A percentile compares a stretch with the other conserved stretches of the same genome.
Conservation (phyloP, 106 monocot genomes). For the Phalaenopsis equestris region DNA sequence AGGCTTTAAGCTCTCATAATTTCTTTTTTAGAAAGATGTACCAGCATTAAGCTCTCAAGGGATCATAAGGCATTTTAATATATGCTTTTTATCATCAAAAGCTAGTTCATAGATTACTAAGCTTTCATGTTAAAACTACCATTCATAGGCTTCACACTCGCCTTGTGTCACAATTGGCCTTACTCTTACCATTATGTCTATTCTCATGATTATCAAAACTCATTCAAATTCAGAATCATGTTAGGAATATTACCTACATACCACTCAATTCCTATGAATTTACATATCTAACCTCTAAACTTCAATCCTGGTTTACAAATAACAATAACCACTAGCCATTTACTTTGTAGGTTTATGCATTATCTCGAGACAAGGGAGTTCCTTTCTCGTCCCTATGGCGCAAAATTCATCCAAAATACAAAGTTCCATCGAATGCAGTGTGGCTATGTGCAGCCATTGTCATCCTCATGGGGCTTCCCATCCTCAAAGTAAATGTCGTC, state of each 20-base stretch:
- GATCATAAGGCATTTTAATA: too few relatives aligned
- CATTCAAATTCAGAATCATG: not conserved
- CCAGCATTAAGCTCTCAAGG: too few relatives aligned
- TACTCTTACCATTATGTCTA: too few relatives aligned
- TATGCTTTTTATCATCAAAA: too few relatives aligned
- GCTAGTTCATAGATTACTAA: too few relatives aligned
- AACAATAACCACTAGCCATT: not conserved
- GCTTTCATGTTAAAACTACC: too few relatives aligned
- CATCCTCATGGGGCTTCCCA: conserved; percentile 62
- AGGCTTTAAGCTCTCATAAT: too few relatives aligned
- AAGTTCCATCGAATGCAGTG: conserved; percentile 72
- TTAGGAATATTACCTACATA: not conserved
- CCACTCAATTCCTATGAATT: not conserved
- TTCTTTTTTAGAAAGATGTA: too few relatives aligned
- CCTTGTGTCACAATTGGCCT: too few relatives aligned
- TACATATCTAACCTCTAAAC: too few relatives aligned
- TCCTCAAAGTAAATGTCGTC: conserved; percentile 63
- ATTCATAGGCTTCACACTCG: too few relatives aligned
- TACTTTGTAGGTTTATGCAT: conserved; percentile 52
- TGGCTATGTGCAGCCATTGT: conserved; percentile 62
- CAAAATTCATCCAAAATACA: conserved; percentile 56
- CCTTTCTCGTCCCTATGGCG: conserved; percentile 79
- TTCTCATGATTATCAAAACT: not conserved
- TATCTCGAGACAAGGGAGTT: conserved; percentile 60
- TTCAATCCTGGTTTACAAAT: not conserved